Evolutionary conservation across 169 alveolate genomes (phyloP).

Genomic region (Babesia bovis): DNA sequence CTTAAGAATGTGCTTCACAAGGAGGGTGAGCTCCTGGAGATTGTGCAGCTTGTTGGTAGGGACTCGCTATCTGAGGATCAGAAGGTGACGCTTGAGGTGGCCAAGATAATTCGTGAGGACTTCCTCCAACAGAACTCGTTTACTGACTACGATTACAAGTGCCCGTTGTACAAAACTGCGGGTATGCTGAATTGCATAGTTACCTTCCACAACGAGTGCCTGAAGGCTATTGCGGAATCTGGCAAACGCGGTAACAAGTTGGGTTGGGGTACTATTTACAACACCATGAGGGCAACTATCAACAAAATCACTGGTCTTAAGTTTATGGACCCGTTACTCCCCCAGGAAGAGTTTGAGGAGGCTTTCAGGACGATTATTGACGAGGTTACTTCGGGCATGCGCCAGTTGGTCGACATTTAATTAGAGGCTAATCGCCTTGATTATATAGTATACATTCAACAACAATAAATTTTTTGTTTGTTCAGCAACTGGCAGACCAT

Average conservation of each 20-base stretch:
- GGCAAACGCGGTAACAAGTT: constrained; percentile 84
- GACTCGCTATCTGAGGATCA: constrained; percentile 97
- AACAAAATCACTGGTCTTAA: constrained; percentile 89
- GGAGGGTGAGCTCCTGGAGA: constrained; percentile 95
- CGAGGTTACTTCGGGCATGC: constrained; percentile 48
- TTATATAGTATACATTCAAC: background rate
- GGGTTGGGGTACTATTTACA: constrained; percentile 92
- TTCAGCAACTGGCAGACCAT: too few relatives aligned
- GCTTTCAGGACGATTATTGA: constrained; percentile 47
- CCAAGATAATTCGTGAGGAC: constrained; percentile 96
- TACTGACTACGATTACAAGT: constrained; percentile 96
- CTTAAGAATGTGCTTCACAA: constrained; percentile 91
- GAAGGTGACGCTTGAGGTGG: constrained; percentile 89
- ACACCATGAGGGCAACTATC: constrained; percentile 87
- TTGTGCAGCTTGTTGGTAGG: constrained; percentile 97
- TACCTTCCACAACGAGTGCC: constrained; percentile 90
- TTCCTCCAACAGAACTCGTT: constrained; percentile 97
- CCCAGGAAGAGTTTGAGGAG: constrained; percentile 48
- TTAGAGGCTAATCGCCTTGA: too few relatives aligned
- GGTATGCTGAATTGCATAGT: constrained; percentile 97
- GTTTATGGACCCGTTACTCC: constrained; percentile 70
- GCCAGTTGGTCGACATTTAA: constrained; percentile 57
- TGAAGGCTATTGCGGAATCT: constrained; percentile 84
- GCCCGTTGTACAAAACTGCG: constrained; percentile 94
- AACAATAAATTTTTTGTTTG: too few relatives aligned